Percentiles rank a stretch among this genome's conserved stretches.
Conservation (phyloP, 2,329 filamentous ascomycete genomes). For the Botrytis squamosa region DNA sequence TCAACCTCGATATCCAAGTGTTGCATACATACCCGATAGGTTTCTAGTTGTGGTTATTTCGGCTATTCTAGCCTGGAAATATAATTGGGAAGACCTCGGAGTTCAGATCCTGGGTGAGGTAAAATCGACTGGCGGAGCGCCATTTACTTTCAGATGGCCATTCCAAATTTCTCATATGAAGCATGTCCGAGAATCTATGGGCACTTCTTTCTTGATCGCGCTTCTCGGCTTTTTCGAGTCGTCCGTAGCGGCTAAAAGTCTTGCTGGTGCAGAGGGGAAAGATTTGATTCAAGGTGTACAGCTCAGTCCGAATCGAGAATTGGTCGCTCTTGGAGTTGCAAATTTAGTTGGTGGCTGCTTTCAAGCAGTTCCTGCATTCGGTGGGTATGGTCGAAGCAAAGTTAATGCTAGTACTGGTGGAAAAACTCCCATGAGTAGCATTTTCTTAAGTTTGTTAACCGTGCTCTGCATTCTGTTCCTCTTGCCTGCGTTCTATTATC, state of each 20-base stretch:
- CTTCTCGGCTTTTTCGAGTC: slow-evolving; percentile 98
- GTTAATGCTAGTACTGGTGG: slow-evolving; percentile 91
- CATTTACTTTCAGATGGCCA: slow-evolving; percentile 82
- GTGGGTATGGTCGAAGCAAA: slow-evolving; percentile 93
- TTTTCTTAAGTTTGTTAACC: slow-evolving; percentile 81
- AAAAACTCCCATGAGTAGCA: slow-evolving; percentile 88
- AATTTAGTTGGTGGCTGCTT: slow-evolving; percentile 92
- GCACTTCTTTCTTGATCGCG: slow-evolving; percentile 89
- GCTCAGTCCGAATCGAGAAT: slow-evolving; percentile 86
- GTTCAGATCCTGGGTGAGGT: slow-evolving; percentile 82
- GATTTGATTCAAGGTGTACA: slow-evolving; percentile 75
- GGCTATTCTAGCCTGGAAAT: slow-evolving; percentile 72
- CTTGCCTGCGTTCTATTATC: slow-evolving; percentile 88
- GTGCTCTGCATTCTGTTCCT: slow-evolving; percentile 78
- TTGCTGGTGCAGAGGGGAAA: slow-evolving; percentile 59
- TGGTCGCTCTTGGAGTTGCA: slow-evolving; percentile 85
- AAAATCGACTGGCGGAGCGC: slow-evolving; percentile 66
- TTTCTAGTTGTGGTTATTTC: slow-evolving; percentile 86
- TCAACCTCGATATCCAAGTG: slow-evolving; percentile 72
- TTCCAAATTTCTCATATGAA: slow-evolving; percentile 74
- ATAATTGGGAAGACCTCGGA: slow-evolving; percentile 76
- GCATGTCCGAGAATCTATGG: slow-evolving; percentile 82
- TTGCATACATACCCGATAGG: slow-evolving; percentile 89
- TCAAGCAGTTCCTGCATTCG: slow-evolving; percentile 89
- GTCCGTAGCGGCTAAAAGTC: slow-evolving; percentile 89